Conservation (phyloP, 805 yeast species). For the Yarrowia yakushimensis region DNA sequence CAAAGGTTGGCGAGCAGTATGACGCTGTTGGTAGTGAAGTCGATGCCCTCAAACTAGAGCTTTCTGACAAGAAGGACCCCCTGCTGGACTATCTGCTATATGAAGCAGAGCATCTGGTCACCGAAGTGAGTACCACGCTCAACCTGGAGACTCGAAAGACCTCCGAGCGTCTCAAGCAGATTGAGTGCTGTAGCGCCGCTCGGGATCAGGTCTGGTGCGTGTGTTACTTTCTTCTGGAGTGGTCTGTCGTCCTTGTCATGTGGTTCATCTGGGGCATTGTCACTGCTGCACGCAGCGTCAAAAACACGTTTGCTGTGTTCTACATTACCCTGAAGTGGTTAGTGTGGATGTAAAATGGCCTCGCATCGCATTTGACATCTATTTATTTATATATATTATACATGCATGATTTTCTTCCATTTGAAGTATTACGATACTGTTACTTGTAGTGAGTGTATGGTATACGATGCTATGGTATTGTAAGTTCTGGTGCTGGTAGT, state of each 20-base stretch:
- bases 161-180: conserved; percentile 30
- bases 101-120: conserved; percentile 32
- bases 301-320: conserved; percentile 17
- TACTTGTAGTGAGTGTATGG: too few species aligned
- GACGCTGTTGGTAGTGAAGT: conserved; percentile 26
- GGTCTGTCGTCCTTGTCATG: conserved; percentile 31
- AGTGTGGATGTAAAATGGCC: conserved; percentile 30
- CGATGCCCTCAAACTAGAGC: conserved; percentile 28
- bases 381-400: background rate
- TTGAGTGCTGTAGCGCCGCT: conserved; percentile 28
- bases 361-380: background rate
- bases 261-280: conserved; percentile 34
- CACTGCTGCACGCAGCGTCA: conserved; percentile 25
- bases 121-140: conserved; percentile 33
- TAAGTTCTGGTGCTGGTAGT: too few species aligned
- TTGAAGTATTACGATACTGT: too few species aligned
- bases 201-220: conserved; percentile 29
- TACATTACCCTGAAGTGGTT: conserved; percentile 29
- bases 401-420: background rate
- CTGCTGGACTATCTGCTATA: conserved; percentile 30
- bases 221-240: conserved; percentile 31
- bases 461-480: too few species aligned
- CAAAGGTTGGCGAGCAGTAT: conserved; percentile 26
- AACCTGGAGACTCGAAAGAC: conserved; percentile 31
- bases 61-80: conserved; percentile 28